These are phyloP conservation scores for Vitis hybrid DNA, from an alignment of 177 flowering plant species.

Conservation along the genomic window DNA sequence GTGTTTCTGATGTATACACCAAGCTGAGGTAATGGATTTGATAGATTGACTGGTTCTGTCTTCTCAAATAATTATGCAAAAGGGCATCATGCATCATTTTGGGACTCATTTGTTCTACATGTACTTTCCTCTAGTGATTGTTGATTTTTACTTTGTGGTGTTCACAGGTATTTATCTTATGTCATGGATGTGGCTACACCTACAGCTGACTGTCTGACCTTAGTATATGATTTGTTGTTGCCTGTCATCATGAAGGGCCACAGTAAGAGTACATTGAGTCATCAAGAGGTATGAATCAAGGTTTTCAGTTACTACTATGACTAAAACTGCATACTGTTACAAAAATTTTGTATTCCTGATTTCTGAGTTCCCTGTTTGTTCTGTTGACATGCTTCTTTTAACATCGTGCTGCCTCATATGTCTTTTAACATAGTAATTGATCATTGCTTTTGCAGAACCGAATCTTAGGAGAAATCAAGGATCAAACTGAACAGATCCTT, in stretches of 20 bases:
- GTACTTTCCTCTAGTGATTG: not conserved
- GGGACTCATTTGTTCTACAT: not conserved
- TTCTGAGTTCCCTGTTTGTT: not conserved
- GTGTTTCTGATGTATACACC: slow-evolving; percentile 88
- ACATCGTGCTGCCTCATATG: not conserved
- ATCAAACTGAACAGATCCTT: slow-evolving; percentile 80
- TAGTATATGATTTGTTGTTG: slow-evolving; percentile 74
- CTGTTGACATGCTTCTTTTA: not conserved
- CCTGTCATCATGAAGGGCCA: slow-evolving; percentile 78
- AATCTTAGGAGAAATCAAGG: slow-evolving; percentile 80
- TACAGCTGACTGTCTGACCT: slow-evolving; percentile 78
- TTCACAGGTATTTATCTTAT: slow-evolving; percentile 83
- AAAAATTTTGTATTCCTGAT: not conserved
- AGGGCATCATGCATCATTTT: not conserved
- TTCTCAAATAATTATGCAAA: too few species aligned
- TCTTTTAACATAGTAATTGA: slow-evolving; percentile 5
- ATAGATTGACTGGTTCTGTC: not conserved
- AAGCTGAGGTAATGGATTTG: slow-evolving; percentile 66
- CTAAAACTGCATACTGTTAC: not conserved
- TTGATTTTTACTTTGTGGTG: slow-evolving; percentile 1
- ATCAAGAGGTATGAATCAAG: slow-evolving; percentile 73
- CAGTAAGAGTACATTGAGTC: slow-evolving; percentile 70
- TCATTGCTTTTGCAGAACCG: slow-evolving; percentile 65
- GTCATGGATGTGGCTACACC: slow-evolving; percentile 99
- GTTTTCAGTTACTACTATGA: slow-evolving; percentile 1